A percentile compares a stretch with the other conserved stretches of the same genome.
phyloP scores from a whole-genome alignment of 805 yeast species.

The Grigorovia yakushimaensis region DNA sequence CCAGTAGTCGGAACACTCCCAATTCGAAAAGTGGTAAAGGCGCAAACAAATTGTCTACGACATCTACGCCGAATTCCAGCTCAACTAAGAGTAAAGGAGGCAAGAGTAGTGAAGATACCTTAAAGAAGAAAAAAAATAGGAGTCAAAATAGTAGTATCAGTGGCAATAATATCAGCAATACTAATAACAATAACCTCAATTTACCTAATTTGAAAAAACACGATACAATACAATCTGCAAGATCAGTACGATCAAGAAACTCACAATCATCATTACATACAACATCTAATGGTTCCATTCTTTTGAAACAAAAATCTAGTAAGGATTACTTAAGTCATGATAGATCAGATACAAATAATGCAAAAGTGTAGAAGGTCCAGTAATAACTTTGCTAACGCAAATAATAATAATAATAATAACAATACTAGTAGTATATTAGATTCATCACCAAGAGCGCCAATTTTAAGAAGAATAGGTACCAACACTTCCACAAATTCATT shows the following conservation, averaged over 20 bases:
- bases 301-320: background rate
- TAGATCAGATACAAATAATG: background rate
- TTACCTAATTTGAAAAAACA: background rate
- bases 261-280: conserved; percentile 3
- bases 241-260: conserved; percentile 6
- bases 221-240: conserved; percentile 7
- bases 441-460: conserved; percentile 4
- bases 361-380: background rate
- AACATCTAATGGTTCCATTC: conserved; percentile 19
- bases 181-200: background rate
- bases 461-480: background rate
- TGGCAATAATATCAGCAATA: background rate
- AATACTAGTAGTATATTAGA: conserved; percentile 28
- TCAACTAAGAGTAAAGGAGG: conserved; percentile 6
- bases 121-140: background rate
- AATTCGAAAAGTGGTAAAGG: background rate
- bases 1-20: conserved; percentile 1
- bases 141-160: background rate
- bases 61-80: conserved; percentile 6
- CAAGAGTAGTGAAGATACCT: background rate
- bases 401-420: conserved; percentile 14
- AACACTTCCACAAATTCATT: background rate
- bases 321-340: background rate
- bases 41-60: background rate
- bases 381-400: background rate